phyloP scores from a whole-genome alignment of 129 eudicot species.

The Kitagawia praeruptora region DNA sequence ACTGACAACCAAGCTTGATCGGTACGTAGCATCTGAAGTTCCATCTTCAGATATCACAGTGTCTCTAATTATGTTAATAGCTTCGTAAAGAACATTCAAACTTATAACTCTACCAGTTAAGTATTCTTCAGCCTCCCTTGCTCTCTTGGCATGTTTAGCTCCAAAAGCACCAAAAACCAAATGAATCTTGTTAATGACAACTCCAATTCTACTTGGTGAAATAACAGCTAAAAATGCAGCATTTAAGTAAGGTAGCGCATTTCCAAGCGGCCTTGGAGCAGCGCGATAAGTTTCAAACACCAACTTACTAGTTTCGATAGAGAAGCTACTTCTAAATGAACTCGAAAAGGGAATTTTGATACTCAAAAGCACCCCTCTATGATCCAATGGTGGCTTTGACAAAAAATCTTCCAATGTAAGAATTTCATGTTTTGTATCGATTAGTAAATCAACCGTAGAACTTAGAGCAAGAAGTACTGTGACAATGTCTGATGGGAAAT shows the following conservation, averaged over 20 bases:
- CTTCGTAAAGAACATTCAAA: conserved; percentile 39
- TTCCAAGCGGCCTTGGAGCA: conserved; percentile 90
- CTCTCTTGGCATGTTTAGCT: conserved; percentile 55
- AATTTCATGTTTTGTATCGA: conserved; percentile 29
- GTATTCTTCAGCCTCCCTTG: conserved; percentile 50
- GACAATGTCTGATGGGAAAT: conserved; percentile 80
- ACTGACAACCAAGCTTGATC: conserved; percentile 70
- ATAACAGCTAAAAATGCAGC: conserved; percentile 76
- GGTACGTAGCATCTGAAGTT: conserved; percentile 49
- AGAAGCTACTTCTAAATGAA: conserved; percentile 24
- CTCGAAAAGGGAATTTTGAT: conserved; percentile 46
- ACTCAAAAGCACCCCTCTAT: conserved; percentile 53
- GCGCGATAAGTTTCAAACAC: conserved; percentile 80
- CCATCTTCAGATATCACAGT: conserved; percentile 54
- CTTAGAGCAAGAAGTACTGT: conserved; percentile 72
- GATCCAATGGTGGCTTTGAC: conserved; percentile 47
- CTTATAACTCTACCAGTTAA: conserved; percentile 42
- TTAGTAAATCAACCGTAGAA: conserved; percentile 44
- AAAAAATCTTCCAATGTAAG: conserved; percentile 67
- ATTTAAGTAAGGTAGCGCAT: conserved; percentile 71
- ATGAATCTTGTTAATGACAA: conserved; percentile 38
- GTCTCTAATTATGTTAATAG: conserved; percentile 37
- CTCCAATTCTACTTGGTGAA: conserved; percentile 25
- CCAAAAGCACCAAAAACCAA: conserved; percentile 85
- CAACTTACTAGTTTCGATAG: conserved; percentile 22